Percentiles rank a stretch among this genome's conserved stretches.
phyloP scores from a whole-genome alignment of 495 filamentous ascomycete genomes.

The Glutinoglossum americanum region DNA sequence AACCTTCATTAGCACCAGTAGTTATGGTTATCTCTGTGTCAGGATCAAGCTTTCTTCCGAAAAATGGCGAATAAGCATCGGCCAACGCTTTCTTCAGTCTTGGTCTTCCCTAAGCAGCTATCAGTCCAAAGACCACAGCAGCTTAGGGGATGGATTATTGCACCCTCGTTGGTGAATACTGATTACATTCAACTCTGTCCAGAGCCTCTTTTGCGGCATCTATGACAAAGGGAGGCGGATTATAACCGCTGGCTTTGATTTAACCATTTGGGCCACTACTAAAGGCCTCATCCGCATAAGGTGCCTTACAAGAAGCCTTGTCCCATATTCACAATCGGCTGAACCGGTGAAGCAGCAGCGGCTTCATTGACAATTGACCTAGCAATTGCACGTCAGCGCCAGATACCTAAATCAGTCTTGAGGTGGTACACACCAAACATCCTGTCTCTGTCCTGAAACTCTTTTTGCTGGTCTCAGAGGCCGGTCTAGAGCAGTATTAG shows the following conservation, averaged over 20 bases:
- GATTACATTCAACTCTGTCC: slow-evolving; percentile 90
- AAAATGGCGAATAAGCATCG: slow-evolving; percentile 70
- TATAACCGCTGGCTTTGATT: slow-evolving; percentile 48
- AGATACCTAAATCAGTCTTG: not conserved
- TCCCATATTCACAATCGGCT: slow-evolving; percentile 88
- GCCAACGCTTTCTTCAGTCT: slow-evolving; percentile 79
- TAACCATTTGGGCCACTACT: not conserved
- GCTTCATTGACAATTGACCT: slow-evolving; percentile 96
- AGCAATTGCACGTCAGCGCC: not conserved
- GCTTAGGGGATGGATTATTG: not conserved
- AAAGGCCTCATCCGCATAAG: not conserved
- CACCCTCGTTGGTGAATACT: slow-evolving; percentile 86
- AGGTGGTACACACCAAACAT: slow-evolving; percentile 57
- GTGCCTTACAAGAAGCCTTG: slow-evolving; percentile 67
- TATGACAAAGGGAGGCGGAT: slow-evolving; percentile 78
- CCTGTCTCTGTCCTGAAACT: slow-evolving; percentile 63
- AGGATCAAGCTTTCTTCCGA: slow-evolving; percentile 57
- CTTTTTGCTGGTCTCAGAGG: slow-evolving; percentile 49
- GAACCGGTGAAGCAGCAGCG: slow-evolving; percentile 56
- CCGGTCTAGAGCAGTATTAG: slow-evolving; percentile 4
- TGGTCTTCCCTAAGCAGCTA: slow-evolving; percentile 41
- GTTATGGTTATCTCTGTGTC: slow-evolving; percentile 87
- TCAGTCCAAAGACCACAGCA: slow-evolving; percentile 1
- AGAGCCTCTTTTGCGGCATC: slow-evolving; percentile 78
- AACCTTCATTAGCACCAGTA: slow-evolving; percentile 85